Conservation (phyloP, 305 asterid genomes). For the Fraxinus platypoda region DNA sequence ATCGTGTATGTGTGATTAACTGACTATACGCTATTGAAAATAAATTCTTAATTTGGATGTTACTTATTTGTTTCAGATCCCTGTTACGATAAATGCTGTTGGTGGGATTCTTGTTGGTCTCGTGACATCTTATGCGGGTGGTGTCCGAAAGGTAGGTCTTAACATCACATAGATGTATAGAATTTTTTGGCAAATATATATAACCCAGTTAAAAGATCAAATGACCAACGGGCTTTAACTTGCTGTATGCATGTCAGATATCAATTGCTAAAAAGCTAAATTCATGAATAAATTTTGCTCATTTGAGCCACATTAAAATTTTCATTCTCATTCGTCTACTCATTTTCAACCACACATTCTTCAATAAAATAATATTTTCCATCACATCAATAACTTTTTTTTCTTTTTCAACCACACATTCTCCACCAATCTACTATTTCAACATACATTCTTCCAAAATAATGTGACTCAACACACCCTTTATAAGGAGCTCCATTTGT, state of each 20-base stretch:
- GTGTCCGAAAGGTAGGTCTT: constrained; percentile 79
- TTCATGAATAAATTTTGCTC: not conserved
- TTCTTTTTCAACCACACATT: too few relatives aligned
- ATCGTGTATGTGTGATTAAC: constrained; percentile 8
- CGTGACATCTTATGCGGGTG: constrained; percentile 93
- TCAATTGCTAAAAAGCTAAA: not conserved
- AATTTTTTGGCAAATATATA: not conserved
- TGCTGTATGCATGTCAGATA: not conserved
- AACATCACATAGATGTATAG: not conserved
- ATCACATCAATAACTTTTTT: too few relatives aligned
- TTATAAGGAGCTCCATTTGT: not conserved
- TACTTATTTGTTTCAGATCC: constrained; percentile 58
- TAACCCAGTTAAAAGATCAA: not conserved
- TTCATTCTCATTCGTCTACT: too few relatives aligned
- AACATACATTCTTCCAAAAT: too few relatives aligned
- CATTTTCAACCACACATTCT: too few relatives aligned
- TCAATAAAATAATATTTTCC: too few relatives aligned
- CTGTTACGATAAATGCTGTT: constrained; percentile 78
- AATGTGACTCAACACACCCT: too few relatives aligned
- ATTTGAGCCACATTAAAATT: too few relatives aligned
- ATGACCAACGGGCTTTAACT: not conserved
- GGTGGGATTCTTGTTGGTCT: constrained; percentile 98
- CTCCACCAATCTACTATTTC: too few relatives aligned
- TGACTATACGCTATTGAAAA: not conserved
- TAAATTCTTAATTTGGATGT: not conserved